These are phyloP conservation scores for Apophysomyces trapeziformis DNA, from an alignment of 371 early-diverging fungal species.

Conservation along the genomic window DNA sequence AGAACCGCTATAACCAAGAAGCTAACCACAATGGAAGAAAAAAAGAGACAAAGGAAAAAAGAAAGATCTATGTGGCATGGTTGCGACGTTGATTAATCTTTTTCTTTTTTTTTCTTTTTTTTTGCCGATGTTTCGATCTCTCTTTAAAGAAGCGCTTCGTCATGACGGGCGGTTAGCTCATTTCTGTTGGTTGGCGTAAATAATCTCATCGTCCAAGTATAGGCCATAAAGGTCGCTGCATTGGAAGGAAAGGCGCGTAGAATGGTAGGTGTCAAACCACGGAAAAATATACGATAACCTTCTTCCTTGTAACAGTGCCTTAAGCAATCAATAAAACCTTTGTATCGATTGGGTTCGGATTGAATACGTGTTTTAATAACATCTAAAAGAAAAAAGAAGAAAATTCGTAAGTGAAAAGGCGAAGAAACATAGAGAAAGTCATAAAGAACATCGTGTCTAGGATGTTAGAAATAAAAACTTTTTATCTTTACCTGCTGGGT, in stretches of 20 bases:
- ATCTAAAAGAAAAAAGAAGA: slow-evolving; percentile 43
- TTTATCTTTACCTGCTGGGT: slow-evolving; percentile 62
- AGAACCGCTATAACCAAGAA: too few species aligned
- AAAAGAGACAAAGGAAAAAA: too few species aligned
- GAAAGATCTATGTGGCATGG: too few species aligned
- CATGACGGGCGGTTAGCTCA: not conserved
- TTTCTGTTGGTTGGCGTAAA: not conserved
- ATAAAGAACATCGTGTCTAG: too few species aligned
- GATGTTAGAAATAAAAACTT: too few species aligned
- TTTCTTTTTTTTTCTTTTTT: too few species aligned
- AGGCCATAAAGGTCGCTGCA: slow-evolving; percentile 78
- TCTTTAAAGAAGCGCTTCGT: not conserved
- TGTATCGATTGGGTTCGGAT: slow-evolving; percentile 61
- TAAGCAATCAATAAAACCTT: slow-evolving; percentile 57
- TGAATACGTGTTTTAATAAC: slow-evolving; percentile 84
- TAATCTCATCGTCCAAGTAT: slow-evolving; percentile 58
- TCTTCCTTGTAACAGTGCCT: slow-evolving; percentile 58
- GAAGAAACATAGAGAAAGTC: not conserved
- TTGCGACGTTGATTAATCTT: too few species aligned
- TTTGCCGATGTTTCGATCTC: not conserved
- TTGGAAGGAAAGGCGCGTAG: slow-evolving; percentile 88
- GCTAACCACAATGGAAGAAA: too few species aligned
- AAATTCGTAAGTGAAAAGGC: not conserved
- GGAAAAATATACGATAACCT: slow-evolving; percentile 69
- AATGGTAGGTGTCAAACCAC: slow-evolving; percentile 76